These are phyloP conservation scores for Dipteronia dyeriana DNA, from an alignment of 345 rosid genomes.

Conservation along the genomic window DNA sequence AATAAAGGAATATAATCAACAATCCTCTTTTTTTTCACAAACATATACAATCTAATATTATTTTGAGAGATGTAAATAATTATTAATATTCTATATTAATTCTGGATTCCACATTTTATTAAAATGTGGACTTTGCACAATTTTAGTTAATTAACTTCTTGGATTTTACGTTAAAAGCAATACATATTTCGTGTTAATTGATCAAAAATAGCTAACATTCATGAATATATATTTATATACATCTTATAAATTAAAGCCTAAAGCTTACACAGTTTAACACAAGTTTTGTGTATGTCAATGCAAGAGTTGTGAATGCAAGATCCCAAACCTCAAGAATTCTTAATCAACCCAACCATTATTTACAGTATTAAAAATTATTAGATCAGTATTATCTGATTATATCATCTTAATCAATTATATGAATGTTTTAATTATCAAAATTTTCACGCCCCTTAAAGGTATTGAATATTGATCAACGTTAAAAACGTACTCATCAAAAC, in stretches of 20 bases:
- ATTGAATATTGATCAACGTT: too few relatives aligned
- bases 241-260: not conserved
- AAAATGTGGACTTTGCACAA: not conserved
- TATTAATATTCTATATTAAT: too few relatives aligned
- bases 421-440: too few relatives aligned
- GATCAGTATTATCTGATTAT: not conserved
- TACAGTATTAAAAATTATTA: too few relatives aligned
- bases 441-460: too few relatives aligned
- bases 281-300: too few relatives aligned
- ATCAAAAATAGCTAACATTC: not conserved
- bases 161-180: too few relatives aligned
- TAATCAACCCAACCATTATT: not conserved
- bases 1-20: not conserved
- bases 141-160: not conserved
- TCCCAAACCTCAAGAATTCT: not conserved
- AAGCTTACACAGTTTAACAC: not conserved
- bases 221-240: too few relatives aligned
- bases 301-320: not conserved
- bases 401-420: too few relatives aligned
- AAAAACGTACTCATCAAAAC: not conserved
- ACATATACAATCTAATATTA: not conserved
- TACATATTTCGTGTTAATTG: too few relatives aligned
- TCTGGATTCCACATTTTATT: too few relatives aligned
- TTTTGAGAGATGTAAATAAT: too few relatives aligned
- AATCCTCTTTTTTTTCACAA: not conserved